Base-by-base conservation (phyloP, 2,329 filamentous ascomycete genomes). In the Beauveria caledonica region DNA sequence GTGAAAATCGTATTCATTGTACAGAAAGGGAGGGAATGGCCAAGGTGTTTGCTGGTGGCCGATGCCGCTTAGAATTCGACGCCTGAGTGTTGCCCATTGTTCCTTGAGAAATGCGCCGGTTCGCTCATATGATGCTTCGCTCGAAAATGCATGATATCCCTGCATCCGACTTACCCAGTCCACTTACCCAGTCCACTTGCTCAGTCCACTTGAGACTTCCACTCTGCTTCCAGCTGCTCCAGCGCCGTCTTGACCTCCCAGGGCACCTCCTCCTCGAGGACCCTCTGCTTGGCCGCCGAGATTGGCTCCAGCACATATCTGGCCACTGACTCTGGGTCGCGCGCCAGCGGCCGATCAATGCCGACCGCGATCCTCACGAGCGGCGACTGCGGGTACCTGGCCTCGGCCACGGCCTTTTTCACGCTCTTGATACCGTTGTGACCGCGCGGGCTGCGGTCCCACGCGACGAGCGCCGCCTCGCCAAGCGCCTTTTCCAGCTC, bases 401-500 rank as follows among this genome's bases (percentile, higher is more conserved):
- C 67, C 6, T 74, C 72, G 2, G 70, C 70, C 25, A 90, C 64
- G 55, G 70, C 75, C 19, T 77, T 74, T 60, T 84, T 80, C 56
- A 87, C 78, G 68, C 86, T 89, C 71, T 86, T 88, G 66, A 93
- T 71, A 1, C 89, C 89, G 66, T 91, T 90, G 72, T 93, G 89
- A 0, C 89, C 89, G 10, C 82, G 80, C 42, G 84, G 78, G 68
- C 87, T 90, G 59, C 79, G 73, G 2, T 80, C 78, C 70, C 88
- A 90, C 25, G 79, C 78, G 60, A 82, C 82, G 6, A 90, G 77
- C 53, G 78, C 83, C 15, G 96, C 80, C 40, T 80, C 79, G 0
- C 92, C 92, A 2, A 92, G 69, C 3, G 81, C 76, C 46, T 83
- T 79, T 68, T 97, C 92, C 39, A 97, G 75, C 71, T 97, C 93